A percentile compares a stretch with the other conserved stretches of the same genome.
phyloP scores from a whole-genome alignment of 495 filamentous ascomycete species.

The Chaetomium cochliodes region DNA sequence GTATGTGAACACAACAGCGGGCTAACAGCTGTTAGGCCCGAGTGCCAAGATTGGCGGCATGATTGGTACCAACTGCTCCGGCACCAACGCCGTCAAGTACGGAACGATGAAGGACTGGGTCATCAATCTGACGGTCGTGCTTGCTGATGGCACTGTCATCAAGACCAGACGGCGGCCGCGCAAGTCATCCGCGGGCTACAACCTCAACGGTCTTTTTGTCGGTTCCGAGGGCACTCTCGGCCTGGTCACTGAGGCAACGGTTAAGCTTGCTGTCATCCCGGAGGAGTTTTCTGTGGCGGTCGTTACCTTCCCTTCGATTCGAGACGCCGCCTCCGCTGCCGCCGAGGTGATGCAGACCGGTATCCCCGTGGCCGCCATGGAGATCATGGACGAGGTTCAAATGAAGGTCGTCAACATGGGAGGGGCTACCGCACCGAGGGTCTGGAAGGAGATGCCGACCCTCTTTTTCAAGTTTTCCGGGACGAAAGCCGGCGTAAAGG shows the following conservation, averaged over 20 bases:
- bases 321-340: constrained; percentile 68
- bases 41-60: constrained; percentile 68
- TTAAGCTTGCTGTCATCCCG: constrained; percentile 72
- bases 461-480: constrained; percentile 85
- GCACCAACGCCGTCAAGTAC: constrained; percentile 78
- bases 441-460: constrained; percentile 74
- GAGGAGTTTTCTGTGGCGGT: constrained; percentile 73
- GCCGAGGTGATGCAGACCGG: constrained; percentile 68
- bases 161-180: constrained; percentile 72
- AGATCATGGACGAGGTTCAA: constrained; percentile 81
- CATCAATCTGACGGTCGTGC: constrained; percentile 73
- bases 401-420: constrained; percentile 75
- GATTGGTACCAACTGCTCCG: constrained; percentile 78
- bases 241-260: constrained; percentile 70
- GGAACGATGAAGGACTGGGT: constrained; percentile 90
- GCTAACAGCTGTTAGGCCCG: constrained; percentile 43
- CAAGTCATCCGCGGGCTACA: constrained; percentile 80
- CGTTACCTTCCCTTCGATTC: constrained; percentile 69
- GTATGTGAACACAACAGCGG: not conserved
- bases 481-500: constrained; percentile 65
- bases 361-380: constrained; percentile 74
- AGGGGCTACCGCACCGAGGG: constrained; percentile 61
- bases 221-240: constrained; percentile 79
- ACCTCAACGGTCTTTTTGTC: constrained; percentile 72
- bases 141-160: constrained; percentile 75